phyloP scores from a whole-genome alignment of 148 eudicot species.

The Spergularia marina region DNA sequence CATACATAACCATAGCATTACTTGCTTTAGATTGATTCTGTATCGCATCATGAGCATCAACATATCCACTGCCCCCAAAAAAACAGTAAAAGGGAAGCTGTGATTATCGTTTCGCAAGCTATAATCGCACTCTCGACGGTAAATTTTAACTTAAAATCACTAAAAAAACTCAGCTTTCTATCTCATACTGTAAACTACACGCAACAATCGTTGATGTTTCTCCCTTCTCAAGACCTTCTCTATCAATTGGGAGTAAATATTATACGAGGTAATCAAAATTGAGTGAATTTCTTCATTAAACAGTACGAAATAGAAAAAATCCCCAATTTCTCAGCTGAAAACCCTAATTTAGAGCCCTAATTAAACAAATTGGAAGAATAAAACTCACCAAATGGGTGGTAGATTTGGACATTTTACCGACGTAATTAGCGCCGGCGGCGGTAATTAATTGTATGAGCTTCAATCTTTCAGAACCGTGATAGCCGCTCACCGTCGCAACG shows the following conservation, averaged over 20 bases:
- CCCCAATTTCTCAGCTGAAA: not conserved
- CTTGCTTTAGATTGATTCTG: no score
- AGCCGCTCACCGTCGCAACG: conserved; percentile 80
- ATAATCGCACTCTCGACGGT: not conserved
- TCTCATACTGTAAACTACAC: no score
- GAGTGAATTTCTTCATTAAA: no score
- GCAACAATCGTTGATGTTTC: no score
- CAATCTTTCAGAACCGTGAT: conserved; percentile 63
- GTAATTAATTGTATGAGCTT: conserved; percentile 63
- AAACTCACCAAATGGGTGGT: conserved; percentile 70
- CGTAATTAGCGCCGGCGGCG: conserved; percentile 58
- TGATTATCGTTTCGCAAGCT: not conserved
- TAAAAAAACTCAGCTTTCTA: not conserved
- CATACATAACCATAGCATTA: not conserved
- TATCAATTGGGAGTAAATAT: no score
- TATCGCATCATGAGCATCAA: no score
- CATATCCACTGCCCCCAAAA: no score
- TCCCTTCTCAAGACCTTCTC: no score
- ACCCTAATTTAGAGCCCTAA: not conserved
- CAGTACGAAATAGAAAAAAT: not conserved
- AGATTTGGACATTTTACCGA: conserved; percentile 59
- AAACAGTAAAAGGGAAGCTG: no score
- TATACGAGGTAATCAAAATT: no score
- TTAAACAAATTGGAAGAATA: not conserved
- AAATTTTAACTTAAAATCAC: not conserved